phyloP scores from a whole-genome alignment of 306 rosid species.

The Casuarina glauca region DNA sequence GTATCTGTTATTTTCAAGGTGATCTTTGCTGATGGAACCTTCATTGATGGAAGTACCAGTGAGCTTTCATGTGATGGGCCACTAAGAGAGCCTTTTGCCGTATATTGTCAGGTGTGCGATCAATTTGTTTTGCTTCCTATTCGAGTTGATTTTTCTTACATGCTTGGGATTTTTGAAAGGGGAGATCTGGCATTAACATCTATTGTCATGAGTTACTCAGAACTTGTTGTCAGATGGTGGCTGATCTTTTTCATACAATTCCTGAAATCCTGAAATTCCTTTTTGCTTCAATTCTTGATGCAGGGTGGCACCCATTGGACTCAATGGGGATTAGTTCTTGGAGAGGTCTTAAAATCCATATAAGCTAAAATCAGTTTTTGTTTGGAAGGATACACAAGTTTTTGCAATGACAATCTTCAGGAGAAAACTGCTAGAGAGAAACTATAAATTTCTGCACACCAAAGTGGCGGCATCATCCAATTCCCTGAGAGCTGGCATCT shows the following conservation, averaged over 20 bases:
- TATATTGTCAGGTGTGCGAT: conserved; percentile 73
- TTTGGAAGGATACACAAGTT: conserved; percentile 13
- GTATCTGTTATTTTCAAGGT: conserved; percentile 54
- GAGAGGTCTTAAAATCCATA: conserved; percentile 70
- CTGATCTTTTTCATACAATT: neutral
- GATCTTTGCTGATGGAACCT: conserved; percentile 96
- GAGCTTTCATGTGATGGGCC: conserved; percentile 99
- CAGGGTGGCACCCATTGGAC: conserved; percentile 97
- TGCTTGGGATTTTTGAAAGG: neutral
- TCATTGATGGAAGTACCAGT: conserved; percentile 93
- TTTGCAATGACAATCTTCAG: neutral
- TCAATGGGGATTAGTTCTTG: conserved; percentile 91
- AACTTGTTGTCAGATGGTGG: conserved; percentile 1
- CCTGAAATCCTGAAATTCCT: conserved; percentile 7
- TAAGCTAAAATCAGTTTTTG: conserved; percentile 28
- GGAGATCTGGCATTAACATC: neutral
- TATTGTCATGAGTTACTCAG: neutral
- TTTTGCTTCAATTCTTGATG: conserved; percentile 24
- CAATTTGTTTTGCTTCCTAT: neutral
- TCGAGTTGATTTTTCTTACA: neutral
- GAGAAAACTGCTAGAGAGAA: neutral
- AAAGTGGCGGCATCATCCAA: neutral
- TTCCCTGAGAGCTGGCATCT: neutral
- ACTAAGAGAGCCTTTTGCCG: conserved; percentile 82
- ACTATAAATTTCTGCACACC: too few species aligned